Evolutionary conservation across 345 rosid species (phyloP).

Genomic region (Euphorbia pulcherrima): DNA sequence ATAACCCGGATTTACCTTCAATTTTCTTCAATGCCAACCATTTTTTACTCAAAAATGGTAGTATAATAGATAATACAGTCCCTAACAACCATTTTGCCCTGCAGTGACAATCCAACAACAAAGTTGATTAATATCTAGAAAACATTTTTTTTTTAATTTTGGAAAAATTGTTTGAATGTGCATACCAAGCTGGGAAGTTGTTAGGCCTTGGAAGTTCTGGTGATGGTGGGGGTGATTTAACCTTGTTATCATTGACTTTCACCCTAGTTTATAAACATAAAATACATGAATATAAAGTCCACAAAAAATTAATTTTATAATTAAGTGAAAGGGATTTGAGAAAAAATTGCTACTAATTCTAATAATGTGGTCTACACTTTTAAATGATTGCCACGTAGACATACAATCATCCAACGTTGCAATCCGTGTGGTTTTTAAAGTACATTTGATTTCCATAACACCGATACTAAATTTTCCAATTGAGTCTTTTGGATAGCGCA

Average conservation of each 20-base stretch:
- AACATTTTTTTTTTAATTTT: no score
- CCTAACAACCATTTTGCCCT: constrained; percentile 69
- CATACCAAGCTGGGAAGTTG: constrained; percentile 38
- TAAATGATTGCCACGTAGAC: no score
- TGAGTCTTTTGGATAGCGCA: no score
- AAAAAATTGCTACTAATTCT: neutral
- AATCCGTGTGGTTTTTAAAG: no score
- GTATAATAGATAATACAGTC: constrained; percentile 37
- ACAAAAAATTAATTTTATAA: neutral
- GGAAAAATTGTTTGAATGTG: neutral
- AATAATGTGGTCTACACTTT: no score
- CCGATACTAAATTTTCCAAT: no score
- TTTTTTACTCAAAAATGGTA: constrained; percentile 54
- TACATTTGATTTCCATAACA: no score
- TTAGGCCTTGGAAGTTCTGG: constrained; percentile 33
- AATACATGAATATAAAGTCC: neutral
- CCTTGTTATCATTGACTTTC: constrained; percentile 19
- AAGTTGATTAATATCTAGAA: neutral
- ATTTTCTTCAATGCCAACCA: constrained; percentile 39
- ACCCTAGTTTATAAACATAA: neutral
- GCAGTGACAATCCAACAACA: constrained; percentile 11
- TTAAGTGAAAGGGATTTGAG: neutral
- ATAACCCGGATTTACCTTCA: constrained; percentile 38
- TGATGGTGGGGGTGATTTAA: constrained; percentile 3
- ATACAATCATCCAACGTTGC: no score